phyloP scores from a whole-genome alignment of 139 green algal genomes.

The Microglena sp. region DNA sequence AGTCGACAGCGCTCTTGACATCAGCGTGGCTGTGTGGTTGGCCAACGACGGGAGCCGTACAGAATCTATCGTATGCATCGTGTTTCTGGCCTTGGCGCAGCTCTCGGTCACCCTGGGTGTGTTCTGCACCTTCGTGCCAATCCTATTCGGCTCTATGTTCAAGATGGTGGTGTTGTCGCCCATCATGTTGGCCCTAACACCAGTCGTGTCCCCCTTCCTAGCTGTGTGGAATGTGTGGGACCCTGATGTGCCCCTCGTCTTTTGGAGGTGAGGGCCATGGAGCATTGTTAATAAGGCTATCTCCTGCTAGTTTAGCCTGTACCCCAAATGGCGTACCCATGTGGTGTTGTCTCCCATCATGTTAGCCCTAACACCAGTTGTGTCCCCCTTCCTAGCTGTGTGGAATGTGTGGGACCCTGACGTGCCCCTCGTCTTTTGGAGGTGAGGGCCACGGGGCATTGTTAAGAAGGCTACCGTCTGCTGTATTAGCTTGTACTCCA shows the following conservation, averaged over 20 bases:
- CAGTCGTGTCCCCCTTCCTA: constrained; percentile 19
- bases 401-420: constrained; percentile 24
- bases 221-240: constrained; percentile 24
- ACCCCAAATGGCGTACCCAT: too few relatives aligned
- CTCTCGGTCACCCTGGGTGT: not conserved
- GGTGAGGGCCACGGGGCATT: too few relatives aligned
- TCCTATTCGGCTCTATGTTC: constrained; percentile 13
- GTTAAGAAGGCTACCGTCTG: too few relatives aligned
- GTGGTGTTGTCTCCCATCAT: constrained; percentile 7
- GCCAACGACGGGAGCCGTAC: not conserved
- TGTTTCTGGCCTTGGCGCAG: constrained; percentile 21
- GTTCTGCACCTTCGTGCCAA: constrained; percentile 7
- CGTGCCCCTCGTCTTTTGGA: constrained; percentile 27
- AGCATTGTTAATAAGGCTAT: too few relatives aligned
- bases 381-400: constrained; percentile 20
- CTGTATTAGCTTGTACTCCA: too few relatives aligned
- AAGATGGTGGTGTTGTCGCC: not conserved
- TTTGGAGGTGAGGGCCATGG: constrained; percentile 26
- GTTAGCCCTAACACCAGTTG: constrained; percentile 15
- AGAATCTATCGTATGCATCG: constrained; percentile 13
- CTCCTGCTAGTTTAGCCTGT: too few relatives aligned
- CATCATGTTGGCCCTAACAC: constrained; percentile 16
- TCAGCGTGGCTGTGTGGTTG: constrained; percentile 19
- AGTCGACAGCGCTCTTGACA: constrained; percentile 20
- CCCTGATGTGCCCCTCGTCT: constrained; percentile 22